These are phyloP conservation scores for Botrytis aclada DNA, from an alignment of 2,329 filamentous ascomycete species.

Conservation along the genomic window DNA sequence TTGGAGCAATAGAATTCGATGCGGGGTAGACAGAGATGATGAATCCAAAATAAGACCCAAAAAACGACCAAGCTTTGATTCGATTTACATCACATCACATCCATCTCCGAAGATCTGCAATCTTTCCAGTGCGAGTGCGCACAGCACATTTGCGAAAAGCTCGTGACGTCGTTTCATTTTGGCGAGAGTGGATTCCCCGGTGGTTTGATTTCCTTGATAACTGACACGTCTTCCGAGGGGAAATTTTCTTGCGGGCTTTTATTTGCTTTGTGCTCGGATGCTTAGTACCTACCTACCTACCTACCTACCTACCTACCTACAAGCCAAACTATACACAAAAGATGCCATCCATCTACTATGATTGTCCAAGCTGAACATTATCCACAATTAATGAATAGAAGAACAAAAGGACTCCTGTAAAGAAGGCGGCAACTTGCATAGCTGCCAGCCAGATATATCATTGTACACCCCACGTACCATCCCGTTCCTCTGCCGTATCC, in stretches of 20 bases:
- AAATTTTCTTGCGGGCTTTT: not conserved
- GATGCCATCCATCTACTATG: not conserved
- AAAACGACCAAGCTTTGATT: not conserved
- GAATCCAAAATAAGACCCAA: not conserved
- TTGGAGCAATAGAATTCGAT: not conserved
- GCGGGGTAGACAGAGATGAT: not conserved
- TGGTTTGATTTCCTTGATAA: not conserved
- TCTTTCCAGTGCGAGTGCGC: not conserved
- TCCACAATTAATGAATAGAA: not conserved
- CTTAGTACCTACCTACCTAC: not conserved
- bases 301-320: too few relatives aligned
- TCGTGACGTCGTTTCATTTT: constrained; percentile 14
- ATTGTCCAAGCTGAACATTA: not conserved
- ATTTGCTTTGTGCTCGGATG: not conserved
- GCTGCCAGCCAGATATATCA: constrained; percentile 1
- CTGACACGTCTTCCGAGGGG: not conserved
- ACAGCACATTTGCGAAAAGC: not conserved
- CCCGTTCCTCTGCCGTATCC: not conserved
- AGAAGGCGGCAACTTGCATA: constrained; percentile 9
- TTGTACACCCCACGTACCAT: not conserved
- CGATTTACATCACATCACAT: not conserved
- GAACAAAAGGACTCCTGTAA: not conserved
- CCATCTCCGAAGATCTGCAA: not conserved
- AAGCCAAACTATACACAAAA: too few relatives aligned
- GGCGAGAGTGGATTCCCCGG: constrained; percentile 12